Evolutionary conservation across 1,284 basidiomycete species (phyloP).

Genomic region (Sporisorium scitamineum): DNA sequence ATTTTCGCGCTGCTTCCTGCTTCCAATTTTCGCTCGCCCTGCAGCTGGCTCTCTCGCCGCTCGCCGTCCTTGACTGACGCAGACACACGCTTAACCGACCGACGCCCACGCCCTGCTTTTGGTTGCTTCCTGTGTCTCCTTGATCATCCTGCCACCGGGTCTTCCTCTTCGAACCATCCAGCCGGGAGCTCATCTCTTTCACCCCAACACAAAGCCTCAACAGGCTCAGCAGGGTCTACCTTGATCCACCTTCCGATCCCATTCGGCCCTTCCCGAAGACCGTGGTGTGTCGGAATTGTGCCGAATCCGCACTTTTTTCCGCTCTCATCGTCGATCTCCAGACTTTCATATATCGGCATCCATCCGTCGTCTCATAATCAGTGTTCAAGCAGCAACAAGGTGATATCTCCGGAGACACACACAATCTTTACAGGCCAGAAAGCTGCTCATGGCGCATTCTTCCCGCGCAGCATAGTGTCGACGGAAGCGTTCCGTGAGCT

Average conservation of each 20-base stretch:
- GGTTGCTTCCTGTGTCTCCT: background rate
- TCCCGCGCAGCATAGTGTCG: background rate
- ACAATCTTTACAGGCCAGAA: background rate
- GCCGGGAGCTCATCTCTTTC: background rate
- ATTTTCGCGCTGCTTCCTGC: background rate
- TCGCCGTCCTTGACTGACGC: background rate
- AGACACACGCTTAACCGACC: background rate
- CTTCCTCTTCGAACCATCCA: conserved; percentile 1
- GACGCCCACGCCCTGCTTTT: conserved; percentile 3
- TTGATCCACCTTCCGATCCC: background rate
- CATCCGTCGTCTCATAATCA: background rate
- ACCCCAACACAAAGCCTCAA: background rate
- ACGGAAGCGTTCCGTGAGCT: conserved; percentile 1
- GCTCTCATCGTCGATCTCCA: background rate
- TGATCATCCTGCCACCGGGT: background rate
- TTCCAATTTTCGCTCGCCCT: background rate
- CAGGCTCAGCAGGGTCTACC: background rate
- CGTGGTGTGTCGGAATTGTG: conserved; percentile 1
- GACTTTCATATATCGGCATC: background rate
- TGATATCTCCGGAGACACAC: background rate
- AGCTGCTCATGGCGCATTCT: conserved; percentile 5
- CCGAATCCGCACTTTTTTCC: background rate
- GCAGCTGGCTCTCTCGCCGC: background rate
- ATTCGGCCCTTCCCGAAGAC: background rate
- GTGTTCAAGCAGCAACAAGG: background rate